A percentile compares a stretch with the other conserved stretches of the same genome.
Conservation (phyloP, 208 protist genomes). For the Leishmania gerbilli region DNA sequence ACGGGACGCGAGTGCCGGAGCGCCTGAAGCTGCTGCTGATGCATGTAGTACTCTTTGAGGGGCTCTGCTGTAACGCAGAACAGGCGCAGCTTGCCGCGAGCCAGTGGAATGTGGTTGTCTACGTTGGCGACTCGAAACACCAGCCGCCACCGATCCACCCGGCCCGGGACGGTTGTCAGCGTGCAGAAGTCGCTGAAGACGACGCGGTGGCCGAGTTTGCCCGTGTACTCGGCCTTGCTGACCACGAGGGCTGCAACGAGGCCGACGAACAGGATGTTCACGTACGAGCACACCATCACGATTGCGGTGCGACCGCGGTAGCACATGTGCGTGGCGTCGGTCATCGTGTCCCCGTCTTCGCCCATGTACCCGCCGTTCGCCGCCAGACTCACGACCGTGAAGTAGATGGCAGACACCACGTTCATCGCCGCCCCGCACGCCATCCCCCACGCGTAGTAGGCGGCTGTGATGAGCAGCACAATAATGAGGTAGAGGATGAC, state of each 20-base stretch:
- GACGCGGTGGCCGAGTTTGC: constrained; percentile 67
- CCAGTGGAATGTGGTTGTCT: constrained; percentile 57
- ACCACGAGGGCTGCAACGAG: constrained; percentile 84
- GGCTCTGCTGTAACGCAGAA: constrained; percentile 70
- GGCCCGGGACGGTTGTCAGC: constrained; percentile 47
- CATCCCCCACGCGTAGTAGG: constrained; percentile 64
- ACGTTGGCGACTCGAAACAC: constrained; percentile 83
- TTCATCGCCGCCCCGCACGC: constrained; percentile 55
- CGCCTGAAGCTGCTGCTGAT: constrained; percentile 40
- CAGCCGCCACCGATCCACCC: constrained; percentile 52
- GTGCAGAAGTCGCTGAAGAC: constrained; percentile 86
- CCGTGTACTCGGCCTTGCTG: constrained; percentile 77
- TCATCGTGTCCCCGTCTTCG: constrained; percentile 67
- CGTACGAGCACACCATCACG: constrained; percentile 79
- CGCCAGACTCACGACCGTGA: constrained; percentile 80
- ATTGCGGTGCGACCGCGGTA: constrained; percentile 71
- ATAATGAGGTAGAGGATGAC: constrained; percentile 67
- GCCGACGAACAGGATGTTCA: constrained; percentile 86
- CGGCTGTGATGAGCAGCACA: constrained; percentile 46
- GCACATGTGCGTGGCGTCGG: constrained; percentile 56
- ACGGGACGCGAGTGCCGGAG: neutral
- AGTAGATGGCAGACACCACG: constrained; percentile 66
- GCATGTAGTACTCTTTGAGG: constrained; percentile 41
- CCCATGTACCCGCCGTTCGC: constrained; percentile 88
- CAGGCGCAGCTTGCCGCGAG: constrained; percentile 63